phyloP scores from a whole-genome alignment of 2,329 filamentous ascomycete species.

The Penicillium sp. region DNA sequence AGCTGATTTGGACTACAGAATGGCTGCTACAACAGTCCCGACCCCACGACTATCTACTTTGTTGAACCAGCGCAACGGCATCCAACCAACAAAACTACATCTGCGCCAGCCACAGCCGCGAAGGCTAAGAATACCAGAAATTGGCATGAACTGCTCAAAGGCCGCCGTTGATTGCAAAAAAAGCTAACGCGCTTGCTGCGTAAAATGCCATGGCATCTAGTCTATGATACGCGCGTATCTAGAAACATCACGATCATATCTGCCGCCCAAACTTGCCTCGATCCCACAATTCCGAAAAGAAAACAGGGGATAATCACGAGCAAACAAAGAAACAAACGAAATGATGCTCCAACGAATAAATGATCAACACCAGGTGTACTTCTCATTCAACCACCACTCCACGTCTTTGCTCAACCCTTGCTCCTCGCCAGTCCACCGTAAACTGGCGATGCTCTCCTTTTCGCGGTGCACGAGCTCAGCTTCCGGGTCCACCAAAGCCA shows the following conservation, averaged over 20 bases:
- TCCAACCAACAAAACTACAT: slow-evolving; percentile 26
- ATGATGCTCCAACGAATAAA: background rate
- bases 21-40: slow-evolving; percentile 33
- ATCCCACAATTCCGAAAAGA: background rate
- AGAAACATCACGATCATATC: slow-evolving; percentile 15
- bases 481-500: slow-evolving; percentile 37
- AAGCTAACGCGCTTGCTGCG: slow-evolving; percentile 2
- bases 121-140: slow-evolving; percentile 39
- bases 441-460: slow-evolving; percentile 46
- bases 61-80: slow-evolving; percentile 32
- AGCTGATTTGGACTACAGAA: slow-evolving; percentile 21
- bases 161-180: slow-evolving; percentile 25
- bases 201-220: slow-evolving; percentile 7
- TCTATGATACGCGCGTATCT: slow-evolving; percentile 20
- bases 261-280: slow-evolving; percentile 19
- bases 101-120: slow-evolving; percentile 20
- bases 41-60: slow-evolving; percentile 40
- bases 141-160: slow-evolving; percentile 46
- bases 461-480: slow-evolving; percentile 46
- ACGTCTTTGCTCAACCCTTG: slow-evolving; percentile 39
- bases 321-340: slow-evolving; percentile 10
- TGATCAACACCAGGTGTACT: slow-evolving; percentile 49
- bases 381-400: slow-evolving; percentile 50
- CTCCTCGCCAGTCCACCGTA: slow-evolving; percentile 47
- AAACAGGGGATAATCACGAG: background rate